Conservation (phyloP, 176 grass and related monocot genomes). For the Oryza punctata region DNA sequence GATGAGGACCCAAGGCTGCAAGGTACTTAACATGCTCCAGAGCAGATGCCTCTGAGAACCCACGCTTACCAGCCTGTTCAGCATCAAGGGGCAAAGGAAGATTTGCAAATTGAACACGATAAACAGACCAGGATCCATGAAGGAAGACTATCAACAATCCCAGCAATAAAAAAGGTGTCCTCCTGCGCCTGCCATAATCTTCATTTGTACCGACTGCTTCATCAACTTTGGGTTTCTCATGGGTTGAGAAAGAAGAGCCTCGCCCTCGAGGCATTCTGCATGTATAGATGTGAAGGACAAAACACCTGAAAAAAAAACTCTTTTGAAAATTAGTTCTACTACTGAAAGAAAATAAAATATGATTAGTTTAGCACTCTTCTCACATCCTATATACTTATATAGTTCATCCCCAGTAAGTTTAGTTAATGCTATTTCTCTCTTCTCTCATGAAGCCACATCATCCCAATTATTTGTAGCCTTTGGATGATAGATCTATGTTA, state of each 20-base stretch:
- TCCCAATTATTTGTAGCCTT: too few species aligned
- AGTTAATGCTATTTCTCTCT: too few species aligned
- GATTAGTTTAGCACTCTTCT: not conserved
- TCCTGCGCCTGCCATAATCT: conserved; percentile 45
- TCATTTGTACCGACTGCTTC: conserved; percentile 28
- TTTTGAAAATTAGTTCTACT: not conserved
- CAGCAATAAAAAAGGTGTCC: conserved; percentile 70
- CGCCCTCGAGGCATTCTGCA: conserved; percentile 45
- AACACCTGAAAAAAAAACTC: conserved; percentile 1
- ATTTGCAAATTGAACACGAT: conserved; percentile 66
- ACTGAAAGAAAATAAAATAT: not conserved
- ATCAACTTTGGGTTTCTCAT: conserved; percentile 37
- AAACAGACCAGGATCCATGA: conserved; percentile 84
- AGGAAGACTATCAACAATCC: conserved; percentile 70
- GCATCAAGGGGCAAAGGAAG: conserved; percentile 74
- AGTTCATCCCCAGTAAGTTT: too few species aligned
- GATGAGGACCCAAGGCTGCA: conserved; percentile 82
- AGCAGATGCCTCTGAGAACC: conserved; percentile 86
- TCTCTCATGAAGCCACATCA: too few species aligned
- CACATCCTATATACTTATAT: not conserved
- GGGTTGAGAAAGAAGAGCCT: conserved; percentile 34
- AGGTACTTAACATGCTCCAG: conserved; percentile 83
- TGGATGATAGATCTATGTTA: too few species aligned
- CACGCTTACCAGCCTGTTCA: conserved; percentile 77
- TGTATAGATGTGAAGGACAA: conserved; percentile 9